phyloP scores from a whole-genome alignment of 2,329 filamentous ascomycete species.

The Colletotrichum tabaci region DNA sequence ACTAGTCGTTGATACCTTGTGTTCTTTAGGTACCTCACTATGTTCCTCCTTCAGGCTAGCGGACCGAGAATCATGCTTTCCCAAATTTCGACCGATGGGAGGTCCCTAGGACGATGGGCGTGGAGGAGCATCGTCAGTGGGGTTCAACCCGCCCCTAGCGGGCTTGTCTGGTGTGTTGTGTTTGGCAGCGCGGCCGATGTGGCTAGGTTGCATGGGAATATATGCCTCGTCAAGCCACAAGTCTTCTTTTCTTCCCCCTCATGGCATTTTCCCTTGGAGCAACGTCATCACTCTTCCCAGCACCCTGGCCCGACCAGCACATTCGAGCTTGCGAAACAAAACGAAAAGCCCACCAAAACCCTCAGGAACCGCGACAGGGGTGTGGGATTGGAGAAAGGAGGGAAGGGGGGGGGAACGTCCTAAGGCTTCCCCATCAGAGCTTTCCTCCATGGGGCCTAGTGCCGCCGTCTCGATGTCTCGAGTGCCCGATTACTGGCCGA shows the following conservation, averaged over 20 bases:
- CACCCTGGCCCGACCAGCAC: neutral
- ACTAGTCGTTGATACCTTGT: neutral
- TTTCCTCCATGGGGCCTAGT: slow-evolving; percentile 30
- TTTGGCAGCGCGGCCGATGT: neutral
- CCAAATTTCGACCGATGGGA: neutral
- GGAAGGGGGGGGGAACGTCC: neutral
- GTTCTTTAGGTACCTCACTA: too few relatives aligned
- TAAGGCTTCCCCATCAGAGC: slow-evolving; percentile 7
- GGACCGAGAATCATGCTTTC: slow-evolving; percentile 2
- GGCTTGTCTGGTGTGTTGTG: neutral
- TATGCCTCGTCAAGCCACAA: slow-evolving; percentile 2
- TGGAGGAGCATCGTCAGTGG: slow-evolving; percentile 35
- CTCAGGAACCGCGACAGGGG: neutral
- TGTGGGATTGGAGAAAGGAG: neutral
- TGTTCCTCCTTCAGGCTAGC: neutral
- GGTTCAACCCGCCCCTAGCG: slow-evolving; percentile 8
- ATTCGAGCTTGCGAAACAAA: neutral
- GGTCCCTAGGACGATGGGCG: neutral
- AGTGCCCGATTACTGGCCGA: slow-evolving; percentile 34
- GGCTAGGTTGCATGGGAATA: neutral
- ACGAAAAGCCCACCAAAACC: too few relatives aligned
- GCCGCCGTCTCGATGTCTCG: slow-evolving; percentile 11
- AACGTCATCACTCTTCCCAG: slow-evolving; percentile 14
- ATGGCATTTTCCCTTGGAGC: neutral
- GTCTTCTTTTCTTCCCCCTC: neutral